Evolutionary conservation across 768 basidiomycete genomes (phyloP), one percentile per base, ranked within the genome.

Genomic region (Rhizopogon vinicolor): DNA sequence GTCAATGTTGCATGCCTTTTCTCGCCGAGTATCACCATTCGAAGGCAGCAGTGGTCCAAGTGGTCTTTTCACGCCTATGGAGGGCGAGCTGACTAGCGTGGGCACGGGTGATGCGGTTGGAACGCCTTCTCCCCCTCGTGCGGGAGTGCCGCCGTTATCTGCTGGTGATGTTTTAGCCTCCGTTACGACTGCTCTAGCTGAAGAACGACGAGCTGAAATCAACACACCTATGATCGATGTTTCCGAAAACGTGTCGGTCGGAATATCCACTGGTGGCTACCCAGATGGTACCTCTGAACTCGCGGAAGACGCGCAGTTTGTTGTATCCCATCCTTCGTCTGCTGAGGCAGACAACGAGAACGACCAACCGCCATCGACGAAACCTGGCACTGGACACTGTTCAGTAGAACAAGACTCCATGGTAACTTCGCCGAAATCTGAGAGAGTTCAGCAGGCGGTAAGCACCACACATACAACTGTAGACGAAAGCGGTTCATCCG

Each of bases 21-120:
- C 60, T 39, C 54, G 54, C 35, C 28, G 51, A 12, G 46, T 13
- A 33, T 55, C 54, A 14, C 37, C 37, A 10, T 55, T 51, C 12
- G 53, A 49, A 28, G 33, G 44, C 25, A 54, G 35, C 25, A 51
- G 31, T 13, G 31, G 56, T 28, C 48, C 57, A 10, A 72, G 71
- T 50, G 69, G 74, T 14, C 63, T 77, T 58, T 77, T 77, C 61
- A 75, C 74, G 0, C 74, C 77, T 33, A 52, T 60, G 28, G 64
- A 60, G 42, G 52, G 52, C 16, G 52, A 53, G 9, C 8, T 40
- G 28, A 48, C 12, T 50, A n/a, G 44, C 18, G 51, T 28, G 31
- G 29, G 22, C 22, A 25, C 31, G n/a, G 35, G 52, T 18, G 52
- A 48, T 35, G 35, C 22, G 5, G 22, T 49, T 46, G 52, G 19